These are phyloP conservation scores for Pseudoscleropodium purum DNA, from an alignment of 225 moss, liverwort and hornwort species.

Conservation along the genomic window DNA sequence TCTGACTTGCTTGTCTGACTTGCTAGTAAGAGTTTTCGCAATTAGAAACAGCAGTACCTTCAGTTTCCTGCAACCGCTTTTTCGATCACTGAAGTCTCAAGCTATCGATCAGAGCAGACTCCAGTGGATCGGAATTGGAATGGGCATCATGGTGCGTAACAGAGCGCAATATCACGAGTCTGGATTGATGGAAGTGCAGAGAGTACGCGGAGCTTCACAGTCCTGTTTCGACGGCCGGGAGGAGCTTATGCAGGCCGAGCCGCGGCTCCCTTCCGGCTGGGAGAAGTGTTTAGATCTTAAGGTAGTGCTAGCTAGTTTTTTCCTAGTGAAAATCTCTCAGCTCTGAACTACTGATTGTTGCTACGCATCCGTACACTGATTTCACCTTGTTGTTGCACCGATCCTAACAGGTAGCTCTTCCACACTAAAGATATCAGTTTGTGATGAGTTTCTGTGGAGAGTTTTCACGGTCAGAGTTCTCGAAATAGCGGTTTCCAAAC, in stretches of 20 bases:
- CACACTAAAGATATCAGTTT: background rate
- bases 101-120: background rate
- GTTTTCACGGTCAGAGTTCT: background rate
- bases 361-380: background rate
- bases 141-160: slow-evolving; percentile 34
- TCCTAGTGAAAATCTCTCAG: background rate
- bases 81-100: background rate
- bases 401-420: background rate
- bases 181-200: slow-evolving; percentile 14
- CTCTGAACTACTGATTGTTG: background rate
- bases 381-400: too few species aligned
- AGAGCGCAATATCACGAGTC: slow-evolving; percentile 15
- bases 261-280: slow-evolving; percentile 70
- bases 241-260: slow-evolving; percentile 23
- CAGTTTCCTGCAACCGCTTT: background rate
- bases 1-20: background rate
- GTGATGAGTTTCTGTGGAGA: background rate
- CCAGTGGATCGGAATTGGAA: background rate
- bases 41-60: background rate
- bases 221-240: background rate
- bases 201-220: background rate
- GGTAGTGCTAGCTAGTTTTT: background rate
- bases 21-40: background rate
- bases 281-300: slow-evolving; percentile 79
- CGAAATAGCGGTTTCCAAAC: background rate